Base-by-base conservation (phyloP, 306 rosid genomes). In the Pueraria montana region DNA sequence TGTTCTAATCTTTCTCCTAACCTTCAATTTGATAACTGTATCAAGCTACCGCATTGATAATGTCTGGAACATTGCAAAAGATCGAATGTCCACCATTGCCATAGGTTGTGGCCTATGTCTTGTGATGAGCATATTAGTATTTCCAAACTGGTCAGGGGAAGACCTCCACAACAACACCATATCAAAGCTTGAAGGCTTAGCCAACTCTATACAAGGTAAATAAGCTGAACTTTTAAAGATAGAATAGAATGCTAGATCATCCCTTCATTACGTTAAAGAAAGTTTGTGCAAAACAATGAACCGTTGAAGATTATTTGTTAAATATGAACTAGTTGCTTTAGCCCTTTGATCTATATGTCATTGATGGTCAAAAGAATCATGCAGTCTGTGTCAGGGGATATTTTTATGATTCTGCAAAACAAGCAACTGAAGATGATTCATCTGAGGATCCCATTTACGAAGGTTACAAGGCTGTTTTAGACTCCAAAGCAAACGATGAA, bases 91-190 rank as follows among this genome's bases (percentile, higher is more conserved):
- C 67, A 93, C 94, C 75, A 93, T 95, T 42, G 95, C 89, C 80
- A 89, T 95, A 52, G 99, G 99, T 14, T 89, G 93, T 79, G 96
- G 83, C 16, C 77, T 93, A 14, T 95, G 99, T 78, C 93, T 95
- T 17, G 17, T 93, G 8, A 92, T 93, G 94, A 92, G 90, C 80
- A 79, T 92, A 16, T 46, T 95, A 42, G 74, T 93, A 56, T 93
- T 91, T 85, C 99, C 99, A 69, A 93, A 92, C 50, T 95, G 98
- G 98, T 95, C 99, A 8, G 99, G 99, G 4, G 94, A 95, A 87
- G 91, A 92, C 70, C 98, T 95, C n/a, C 97, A 93, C 49, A 86
- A 87, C 63, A 84, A 89, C 76, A 92, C 92, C 20, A 93, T 87
- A 2, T 86, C 83, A 73, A 95, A 91, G 88, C 91, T 93, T 6